A percentile compares a stretch with the other conserved stretches of the same genome.
These are phyloP conservation scores for Neolecta irregularis DNA, from an alignment of 1,139 yeast species.

Conservation along the genomic window DNA sequence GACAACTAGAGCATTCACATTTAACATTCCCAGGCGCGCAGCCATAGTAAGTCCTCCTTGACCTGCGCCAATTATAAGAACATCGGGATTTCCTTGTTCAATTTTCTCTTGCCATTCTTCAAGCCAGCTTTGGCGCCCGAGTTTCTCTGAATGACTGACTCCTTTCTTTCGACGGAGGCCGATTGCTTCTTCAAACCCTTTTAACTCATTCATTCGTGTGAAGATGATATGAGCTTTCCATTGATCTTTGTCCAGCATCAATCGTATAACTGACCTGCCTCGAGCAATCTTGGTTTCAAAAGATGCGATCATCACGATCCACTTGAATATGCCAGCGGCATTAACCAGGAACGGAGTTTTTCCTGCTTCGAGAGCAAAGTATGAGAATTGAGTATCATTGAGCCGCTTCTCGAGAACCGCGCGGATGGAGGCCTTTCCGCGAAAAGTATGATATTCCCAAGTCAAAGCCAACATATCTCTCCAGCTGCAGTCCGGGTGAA, in stretches of 20 bases:
- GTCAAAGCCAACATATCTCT: slow-evolving; percentile 26
- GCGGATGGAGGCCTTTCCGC: slow-evolving; percentile 23
- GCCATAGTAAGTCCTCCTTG: slow-evolving; percentile 32
- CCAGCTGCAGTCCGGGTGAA: background rate
- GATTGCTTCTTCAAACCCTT: slow-evolving; percentile 25
- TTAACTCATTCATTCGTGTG: slow-evolving; percentile 27
- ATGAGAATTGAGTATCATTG: slow-evolving; percentile 18
- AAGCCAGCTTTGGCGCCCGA: slow-evolving; percentile 24
- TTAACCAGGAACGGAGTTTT: slow-evolving; percentile 20
- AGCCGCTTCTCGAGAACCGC: slow-evolving; percentile 14
- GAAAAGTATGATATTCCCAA: slow-evolving; percentile 25
- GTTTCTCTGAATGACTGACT: slow-evolving; percentile 28
- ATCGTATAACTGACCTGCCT: slow-evolving; percentile 26
- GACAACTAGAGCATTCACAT: slow-evolving; percentile 27
- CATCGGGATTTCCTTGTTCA: slow-evolving; percentile 26
- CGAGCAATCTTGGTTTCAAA: slow-evolving; percentile 24
- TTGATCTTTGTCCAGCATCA: slow-evolving; percentile 22
- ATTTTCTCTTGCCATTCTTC: slow-evolving; percentile 19
- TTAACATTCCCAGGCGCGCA: slow-evolving; percentile 30
- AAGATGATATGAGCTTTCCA: slow-evolving; percentile 25
- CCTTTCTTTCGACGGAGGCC: slow-evolving; percentile 28
- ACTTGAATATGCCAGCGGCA: slow-evolving; percentile 21
- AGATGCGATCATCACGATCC: slow-evolving; percentile 26
- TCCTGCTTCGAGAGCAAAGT: slow-evolving; percentile 21
- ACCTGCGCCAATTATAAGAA: slow-evolving; percentile 33